A percentile compares a stretch with the other conserved stretches of the same genome.
Evolutionary conservation across 768 basidiomycete genomes (phyloP).

Genomic region (Cystofilobasidium ferigula): DNA sequence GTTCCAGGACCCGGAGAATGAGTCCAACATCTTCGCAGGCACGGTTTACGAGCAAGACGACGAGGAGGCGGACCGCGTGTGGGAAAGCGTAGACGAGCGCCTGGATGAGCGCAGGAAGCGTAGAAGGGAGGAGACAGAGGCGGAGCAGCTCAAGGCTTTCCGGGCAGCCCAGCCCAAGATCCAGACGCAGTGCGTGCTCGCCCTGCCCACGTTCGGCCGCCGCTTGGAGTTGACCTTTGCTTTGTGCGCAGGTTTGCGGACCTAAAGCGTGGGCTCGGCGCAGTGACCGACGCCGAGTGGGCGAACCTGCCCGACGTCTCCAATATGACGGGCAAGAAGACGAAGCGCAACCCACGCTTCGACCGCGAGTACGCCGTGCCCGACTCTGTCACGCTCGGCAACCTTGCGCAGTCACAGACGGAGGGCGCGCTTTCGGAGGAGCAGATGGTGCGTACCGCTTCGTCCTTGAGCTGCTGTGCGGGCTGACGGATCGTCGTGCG

Average conservation of each 20-base stretch:
- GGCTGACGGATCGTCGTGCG: neutral
- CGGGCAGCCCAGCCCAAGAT: conserved; percentile 86
- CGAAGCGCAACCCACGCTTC: conserved; percentile 45
- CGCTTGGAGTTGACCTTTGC: neutral
- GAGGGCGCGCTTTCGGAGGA: conserved; percentile 62
- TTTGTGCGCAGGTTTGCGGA: conserved; percentile 55
- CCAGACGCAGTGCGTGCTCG: conserved; percentile 54
- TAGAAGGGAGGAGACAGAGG: conserved; percentile 68
- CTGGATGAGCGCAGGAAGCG: conserved; percentile 78
- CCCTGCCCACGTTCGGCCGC: neutral
- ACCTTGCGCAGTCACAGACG: conserved; percentile 60
- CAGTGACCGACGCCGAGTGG: conserved; percentile 87
- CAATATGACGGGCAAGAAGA: conserved; percentile 83
- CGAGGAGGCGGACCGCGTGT: conserved; percentile 90
- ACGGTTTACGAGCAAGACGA: conserved; percentile 95
- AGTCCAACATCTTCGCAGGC: conserved; percentile 88
- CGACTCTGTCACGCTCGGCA: conserved; percentile 83
- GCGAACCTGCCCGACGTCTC: conserved; percentile 89
- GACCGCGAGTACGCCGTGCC: conserved; percentile 77
- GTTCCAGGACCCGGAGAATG: conserved; percentile 95
- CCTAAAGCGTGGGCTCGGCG: conserved; percentile 75
- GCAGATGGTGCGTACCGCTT: conserved; percentile 55
- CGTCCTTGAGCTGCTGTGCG: neutral
- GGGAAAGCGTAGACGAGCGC: conserved; percentile 75
- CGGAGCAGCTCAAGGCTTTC: conserved; percentile 59